Base-by-base conservation (phyloP, 495 filamentous ascomycete genomes). In the Trypethelium eluteriae region DNA sequence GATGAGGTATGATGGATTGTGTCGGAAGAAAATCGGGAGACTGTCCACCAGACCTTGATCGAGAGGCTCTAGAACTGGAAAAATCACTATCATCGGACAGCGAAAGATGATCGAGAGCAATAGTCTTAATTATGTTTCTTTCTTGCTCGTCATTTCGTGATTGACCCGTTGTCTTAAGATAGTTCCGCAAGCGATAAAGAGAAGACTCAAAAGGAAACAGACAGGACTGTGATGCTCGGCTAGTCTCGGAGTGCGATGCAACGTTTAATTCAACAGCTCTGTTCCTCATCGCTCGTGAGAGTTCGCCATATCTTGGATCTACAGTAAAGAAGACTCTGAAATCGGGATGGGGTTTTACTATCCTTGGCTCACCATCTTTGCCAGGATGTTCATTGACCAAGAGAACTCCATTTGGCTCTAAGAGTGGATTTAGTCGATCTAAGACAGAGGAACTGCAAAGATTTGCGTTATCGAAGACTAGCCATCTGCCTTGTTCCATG, bases 231-330 rank as follows among this genome's bases (percentile, higher is more conserved):
- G 39, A 35, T 14, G 34, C 18, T 53, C 12, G 25, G 25, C 3
- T 18, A 32, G 16, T 57, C 6, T 3, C 18, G 0, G n/a, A 14
- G 2, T 14, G 64, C 16, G 70, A 38, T 10, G 69, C 74, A 66
- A 99, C 81, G 69, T 86, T 96, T 6, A 99, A 87, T 76, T 99
- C 95, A 62, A 96, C 81, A 65, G 91, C 90, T 73, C 95, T 84
- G 75, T 99, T 99, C 64, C 95, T 83, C 95, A 99, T 98, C 2
- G 95, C 95, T 65, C 93, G 83, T 7, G 95, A 98, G 35, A 99
- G 81, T 73, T 99, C 95, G 10, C 95, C 95, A 76, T 96, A 88
- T 35, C 86, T 86, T 56, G 95, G 88, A 75, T 99, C 93, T 81
- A 96, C 90, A 2, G 93, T 98, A 69, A 99, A 76, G 77, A 99